Conservation (phyloP, 2,329 filamentous ascomycete species). For the Pyrenophora teres region DNA sequence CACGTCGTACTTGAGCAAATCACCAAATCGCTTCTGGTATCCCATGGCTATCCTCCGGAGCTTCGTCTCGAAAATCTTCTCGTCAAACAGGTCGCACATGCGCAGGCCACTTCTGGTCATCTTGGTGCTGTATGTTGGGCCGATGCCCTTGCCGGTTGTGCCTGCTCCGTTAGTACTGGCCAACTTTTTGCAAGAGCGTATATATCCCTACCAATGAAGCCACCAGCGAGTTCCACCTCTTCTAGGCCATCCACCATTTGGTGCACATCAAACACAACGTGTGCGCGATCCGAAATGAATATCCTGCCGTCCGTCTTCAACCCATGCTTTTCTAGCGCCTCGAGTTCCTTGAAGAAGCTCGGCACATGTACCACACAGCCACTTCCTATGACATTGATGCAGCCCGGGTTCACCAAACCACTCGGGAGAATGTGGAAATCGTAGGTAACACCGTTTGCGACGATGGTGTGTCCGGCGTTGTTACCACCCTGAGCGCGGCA, state of each 20-base stretch:
- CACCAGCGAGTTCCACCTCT: conserved; percentile 58
- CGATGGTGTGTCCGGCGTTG: conserved; percentile 58
- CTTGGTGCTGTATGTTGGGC: conserved; percentile 66
- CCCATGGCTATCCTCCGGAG: conserved; percentile 64
- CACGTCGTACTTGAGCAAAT: conserved; percentile 68
- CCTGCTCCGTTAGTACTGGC: conserved; percentile 43
- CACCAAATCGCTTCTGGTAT: conserved; percentile 72
- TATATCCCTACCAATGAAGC: conserved; percentile 45
- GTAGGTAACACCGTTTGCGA: conserved; percentile 54
- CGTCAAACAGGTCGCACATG: conserved; percentile 70
- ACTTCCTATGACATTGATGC: conserved; percentile 71
- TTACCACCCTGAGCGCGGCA: conserved; percentile 65
- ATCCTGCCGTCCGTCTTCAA: conserved; percentile 64
- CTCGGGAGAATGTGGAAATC: conserved; percentile 55
- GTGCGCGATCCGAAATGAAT: conserved; percentile 66
- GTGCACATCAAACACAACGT: conserved; percentile 69
- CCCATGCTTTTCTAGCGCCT: conserved; percentile 64
- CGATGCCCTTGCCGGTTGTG: conserved; percentile 59
- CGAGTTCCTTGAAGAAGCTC: conserved; percentile 69
- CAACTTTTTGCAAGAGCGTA: background rate
- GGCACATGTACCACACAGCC: conserved; percentile 72
- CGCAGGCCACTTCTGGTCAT: conserved; percentile 69
- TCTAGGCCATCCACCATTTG: conserved; percentile 71
- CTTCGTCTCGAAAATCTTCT: conserved; percentile 68
- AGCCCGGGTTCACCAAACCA: conserved; percentile 72